phyloP scores from a whole-genome alignment of 1,284 basidiomycete genomes.

The Serendipita sp. region DNA sequence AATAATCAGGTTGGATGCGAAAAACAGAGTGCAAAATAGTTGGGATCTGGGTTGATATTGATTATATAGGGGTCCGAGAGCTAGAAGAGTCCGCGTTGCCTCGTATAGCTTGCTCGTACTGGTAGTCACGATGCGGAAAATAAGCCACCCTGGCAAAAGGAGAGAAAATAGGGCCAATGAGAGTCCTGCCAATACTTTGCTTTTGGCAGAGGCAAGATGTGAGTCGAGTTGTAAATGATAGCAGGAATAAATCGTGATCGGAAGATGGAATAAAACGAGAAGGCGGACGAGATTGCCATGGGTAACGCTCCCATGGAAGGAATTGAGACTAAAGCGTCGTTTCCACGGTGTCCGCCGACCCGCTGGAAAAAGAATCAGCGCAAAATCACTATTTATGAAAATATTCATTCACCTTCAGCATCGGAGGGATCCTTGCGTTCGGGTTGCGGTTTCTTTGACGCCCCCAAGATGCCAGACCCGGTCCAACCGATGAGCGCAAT shows the following conservation, averaged over 20 bases:
- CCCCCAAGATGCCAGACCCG: constrained; percentile 5
- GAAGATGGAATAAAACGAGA: constrained; percentile 84
- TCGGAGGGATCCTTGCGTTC: background rate
- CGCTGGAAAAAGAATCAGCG: constrained; percentile 17
- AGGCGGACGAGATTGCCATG: constrained; percentile 86
- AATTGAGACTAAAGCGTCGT: constrained; percentile 46
- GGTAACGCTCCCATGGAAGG: constrained; percentile 62
- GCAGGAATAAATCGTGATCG: constrained; percentile 80
- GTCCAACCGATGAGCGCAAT: constrained; percentile 58
- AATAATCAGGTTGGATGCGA: constrained; percentile 68
- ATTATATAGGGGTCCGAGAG: constrained; percentile 89
- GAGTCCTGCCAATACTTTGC: constrained; percentile 57
- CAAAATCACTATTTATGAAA: constrained; percentile 16
- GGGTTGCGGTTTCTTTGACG: background rate
- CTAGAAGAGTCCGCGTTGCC: constrained; percentile 81
- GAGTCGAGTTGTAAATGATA: constrained; percentile 64
- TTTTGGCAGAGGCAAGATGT: constrained; percentile 35
- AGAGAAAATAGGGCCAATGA: constrained; percentile 72
- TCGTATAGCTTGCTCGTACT: constrained; percentile 87
- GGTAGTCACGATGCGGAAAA: constrained; percentile 63
- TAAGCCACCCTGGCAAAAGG: constrained; percentile 57
- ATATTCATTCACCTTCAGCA: constrained; percentile 10
- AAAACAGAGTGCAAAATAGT: constrained; percentile 70
- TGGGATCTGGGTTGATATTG: constrained; percentile 86
- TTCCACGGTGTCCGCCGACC: constrained; percentile 33